Percentiles rank a stretch among this genome's conserved stretches.
Conservation (phyloP, 1,139 yeast genomes). For the Yamadazyma spencermartinsiae region DNA sequence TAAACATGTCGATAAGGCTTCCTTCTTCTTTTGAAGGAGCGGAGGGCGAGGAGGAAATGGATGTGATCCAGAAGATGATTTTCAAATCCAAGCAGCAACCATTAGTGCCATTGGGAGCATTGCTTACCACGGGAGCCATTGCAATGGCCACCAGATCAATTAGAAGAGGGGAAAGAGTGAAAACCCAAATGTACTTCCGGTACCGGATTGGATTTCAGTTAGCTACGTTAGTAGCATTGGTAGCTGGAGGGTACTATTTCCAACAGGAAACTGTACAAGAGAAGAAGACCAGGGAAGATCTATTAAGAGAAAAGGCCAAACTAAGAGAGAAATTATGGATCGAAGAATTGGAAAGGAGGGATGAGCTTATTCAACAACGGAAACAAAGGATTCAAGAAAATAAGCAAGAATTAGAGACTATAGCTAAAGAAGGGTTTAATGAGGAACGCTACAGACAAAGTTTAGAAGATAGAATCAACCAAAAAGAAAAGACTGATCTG, state of each 20-base stretch:
- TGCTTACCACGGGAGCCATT: constrained; percentile 81
- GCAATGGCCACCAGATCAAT: constrained; percentile 75
- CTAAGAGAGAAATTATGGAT: constrained; percentile 86
- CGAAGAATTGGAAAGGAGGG: constrained; percentile 84
- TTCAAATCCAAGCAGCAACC: constrained; percentile 68
- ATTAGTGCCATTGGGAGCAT: constrained; percentile 75
- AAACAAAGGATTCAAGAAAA: constrained; percentile 47
- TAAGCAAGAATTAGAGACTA: constrained; percentile 35
- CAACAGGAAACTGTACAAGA: constrained; percentile 44
- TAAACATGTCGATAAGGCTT: constrained; percentile 19
- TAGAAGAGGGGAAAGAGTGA: constrained; percentile 66
- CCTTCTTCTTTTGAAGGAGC: constrained; percentile 19
- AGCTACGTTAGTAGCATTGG: constrained; percentile 75
- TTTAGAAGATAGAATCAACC: constrained; percentile 5
- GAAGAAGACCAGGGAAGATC: constrained; percentile 58
- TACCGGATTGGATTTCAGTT: constrained; percentile 90
- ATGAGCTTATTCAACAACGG: constrained; percentile 66
- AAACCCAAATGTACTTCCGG: constrained; percentile 84
- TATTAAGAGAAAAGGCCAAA: constrained; percentile 72
- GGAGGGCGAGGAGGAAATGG: constrained; percentile 23
- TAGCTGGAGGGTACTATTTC: constrained; percentile 72
- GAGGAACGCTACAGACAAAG: constrained; percentile 19
- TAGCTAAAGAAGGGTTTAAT: constrained; percentile 44
- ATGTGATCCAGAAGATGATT: constrained; percentile 31
- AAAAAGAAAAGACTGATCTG: constrained; percentile 8